A percentile compares a stretch with the other conserved stretches of the same genome.
Evolutionary conservation across 2,329 filamentous ascomycete species (phyloP).

Genomic region (Endothia cerciana): DNA sequence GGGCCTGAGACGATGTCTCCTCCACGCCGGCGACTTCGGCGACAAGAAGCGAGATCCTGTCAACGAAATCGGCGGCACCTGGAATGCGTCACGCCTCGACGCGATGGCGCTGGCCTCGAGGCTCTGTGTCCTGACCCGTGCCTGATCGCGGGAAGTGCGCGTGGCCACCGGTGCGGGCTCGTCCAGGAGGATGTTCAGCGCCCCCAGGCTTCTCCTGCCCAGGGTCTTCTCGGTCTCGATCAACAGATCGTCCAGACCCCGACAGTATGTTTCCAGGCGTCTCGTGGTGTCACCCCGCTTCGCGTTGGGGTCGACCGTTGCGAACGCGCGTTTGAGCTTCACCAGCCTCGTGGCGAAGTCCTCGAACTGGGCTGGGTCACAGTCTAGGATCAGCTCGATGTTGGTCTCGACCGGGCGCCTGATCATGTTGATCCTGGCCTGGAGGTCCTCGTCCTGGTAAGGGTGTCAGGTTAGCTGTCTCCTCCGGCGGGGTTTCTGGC

Average conservation of each 20-base stretch:
- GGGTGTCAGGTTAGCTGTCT: neutral
- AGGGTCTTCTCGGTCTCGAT: conserved; percentile 14
- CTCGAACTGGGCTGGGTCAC: conserved; percentile 5
- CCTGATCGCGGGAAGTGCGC: conserved; percentile 10
- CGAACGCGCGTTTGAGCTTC: conserved; percentile 9
- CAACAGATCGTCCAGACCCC: conserved; percentile 13
- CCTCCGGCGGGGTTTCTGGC: neutral
- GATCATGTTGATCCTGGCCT: conserved; percentile 6
- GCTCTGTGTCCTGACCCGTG: conserved; percentile 15
- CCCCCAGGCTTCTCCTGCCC: conserved; percentile 6
- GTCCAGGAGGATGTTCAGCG: conserved; percentile 12
- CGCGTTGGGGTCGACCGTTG: neutral
- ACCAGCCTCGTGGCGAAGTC: conserved; percentile 9
- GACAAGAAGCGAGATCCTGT: conserved; percentile 1
- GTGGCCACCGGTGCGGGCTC: conserved; percentile 7
- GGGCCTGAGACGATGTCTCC: conserved; percentile 1
- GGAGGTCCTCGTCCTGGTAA: conserved; percentile 7
- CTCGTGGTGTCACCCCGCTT: neutral
- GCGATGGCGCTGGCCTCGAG: conserved; percentile 9
- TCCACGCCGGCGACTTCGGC: conserved; percentile 12
- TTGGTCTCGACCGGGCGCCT: conserved; percentile 10
- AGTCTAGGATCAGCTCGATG: conserved; percentile 12
- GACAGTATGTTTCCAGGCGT: conserved; percentile 13
- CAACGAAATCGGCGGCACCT: conserved; percentile 1
- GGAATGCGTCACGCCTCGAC: neutral